Conservation (phyloP, 2,329 filamentous ascomycete genomes). For the Drechmeria coniospora region DNA sequence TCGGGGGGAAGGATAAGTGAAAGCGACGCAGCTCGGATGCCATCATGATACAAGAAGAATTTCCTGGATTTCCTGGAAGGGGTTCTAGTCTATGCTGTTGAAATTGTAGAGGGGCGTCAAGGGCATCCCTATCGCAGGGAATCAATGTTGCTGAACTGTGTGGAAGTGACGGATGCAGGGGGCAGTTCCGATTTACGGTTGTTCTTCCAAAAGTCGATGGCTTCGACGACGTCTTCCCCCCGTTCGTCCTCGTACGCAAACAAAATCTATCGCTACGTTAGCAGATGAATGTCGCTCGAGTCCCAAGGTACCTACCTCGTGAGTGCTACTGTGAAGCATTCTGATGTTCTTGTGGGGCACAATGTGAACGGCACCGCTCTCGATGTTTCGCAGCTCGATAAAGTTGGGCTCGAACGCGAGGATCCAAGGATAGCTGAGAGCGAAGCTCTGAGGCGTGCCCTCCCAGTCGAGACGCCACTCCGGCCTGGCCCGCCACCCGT, state of each 20-base stretch:
- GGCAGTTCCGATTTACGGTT: conserved; percentile 33
- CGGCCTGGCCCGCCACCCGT: conserved; percentile 88
- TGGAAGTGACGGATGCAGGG: conserved; percentile 5
- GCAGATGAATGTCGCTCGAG: neutral
- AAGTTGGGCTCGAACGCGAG: conserved; percentile 95
- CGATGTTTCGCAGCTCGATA: conserved; percentile 90
- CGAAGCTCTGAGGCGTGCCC: conserved; percentile 80
- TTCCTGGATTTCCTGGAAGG: conserved; percentile 14
- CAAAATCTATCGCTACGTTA: conserved; percentile 50
- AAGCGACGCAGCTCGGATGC: neutral
- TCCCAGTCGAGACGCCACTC: conserved; percentile 99
- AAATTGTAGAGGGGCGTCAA: neutral
- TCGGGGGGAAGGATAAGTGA: conserved; percentile 1
- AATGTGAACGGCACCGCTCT: conserved; percentile 88
- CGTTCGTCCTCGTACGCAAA: conserved; percentile 95
- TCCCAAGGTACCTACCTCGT: conserved; percentile 51
- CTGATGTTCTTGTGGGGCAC: conserved; percentile 92
- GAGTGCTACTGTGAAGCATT: conserved; percentile 92
- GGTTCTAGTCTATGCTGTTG: conserved; percentile 5
- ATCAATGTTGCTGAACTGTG: conserved; percentile 1
- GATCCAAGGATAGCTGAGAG: conserved; percentile 92
- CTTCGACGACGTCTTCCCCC: conserved; percentile 85
- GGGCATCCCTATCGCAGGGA: conserved; percentile 1
- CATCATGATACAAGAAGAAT: conserved; percentile 13
- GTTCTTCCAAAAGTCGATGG: conserved; percentile 89